These are phyloP conservation scores for Aspergillus quadrilineatus DNA, from an alignment of 2,329 filamentous ascomycete species.

Conservation along the genomic window DNA sequence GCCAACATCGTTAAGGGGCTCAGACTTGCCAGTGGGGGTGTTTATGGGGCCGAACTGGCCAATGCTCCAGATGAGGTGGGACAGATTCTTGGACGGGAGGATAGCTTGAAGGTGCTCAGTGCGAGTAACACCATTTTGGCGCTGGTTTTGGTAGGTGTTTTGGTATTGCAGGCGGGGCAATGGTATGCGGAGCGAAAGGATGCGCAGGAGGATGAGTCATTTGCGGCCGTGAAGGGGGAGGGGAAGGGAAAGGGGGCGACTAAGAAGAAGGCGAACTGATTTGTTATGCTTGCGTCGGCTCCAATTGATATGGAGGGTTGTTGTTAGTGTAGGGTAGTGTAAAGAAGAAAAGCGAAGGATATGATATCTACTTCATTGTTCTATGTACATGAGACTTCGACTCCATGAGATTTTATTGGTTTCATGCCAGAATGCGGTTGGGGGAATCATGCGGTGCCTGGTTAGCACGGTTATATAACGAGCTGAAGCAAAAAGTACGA, in stretches of 20 bases:
- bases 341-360: not conserved
- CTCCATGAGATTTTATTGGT: slow-evolving; percentile 13
- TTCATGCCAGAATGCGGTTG: slow-evolving; percentile 13
- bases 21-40: slow-evolving; percentile 72
- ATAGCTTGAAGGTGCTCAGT: slow-evolving; percentile 84
- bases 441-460: slow-evolving; percentile 14
- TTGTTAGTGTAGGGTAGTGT: not conserved
- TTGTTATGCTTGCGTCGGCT: not conserved
- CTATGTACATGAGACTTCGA: slow-evolving; percentile 18
- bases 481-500: not conserved
- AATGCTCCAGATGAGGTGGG: slow-evolving; percentile 54
- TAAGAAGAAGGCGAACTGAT: slow-evolving; percentile 24
- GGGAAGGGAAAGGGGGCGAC: slow-evolving; percentile 17
- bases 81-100: slow-evolving; percentile 74
- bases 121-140: slow-evolving; percentile 96
- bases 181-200: slow-evolving; percentile 98
- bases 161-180: slow-evolving; percentile 92
- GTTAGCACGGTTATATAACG: slow-evolving; percentile 4
- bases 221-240: slow-evolving; percentile 32
- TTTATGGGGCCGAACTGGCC: slow-evolving; percentile 57
- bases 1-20: slow-evolving; percentile 96
- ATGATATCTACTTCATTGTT: slow-evolving; percentile 15
- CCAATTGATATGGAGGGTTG: not conserved
- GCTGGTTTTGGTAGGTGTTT: slow-evolving; percentile 82
- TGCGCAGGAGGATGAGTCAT: slow-evolving; percentile 70